Base-by-base conservation (phyloP, 768 basidiomycete species). In the Mycena floridula region DNA sequence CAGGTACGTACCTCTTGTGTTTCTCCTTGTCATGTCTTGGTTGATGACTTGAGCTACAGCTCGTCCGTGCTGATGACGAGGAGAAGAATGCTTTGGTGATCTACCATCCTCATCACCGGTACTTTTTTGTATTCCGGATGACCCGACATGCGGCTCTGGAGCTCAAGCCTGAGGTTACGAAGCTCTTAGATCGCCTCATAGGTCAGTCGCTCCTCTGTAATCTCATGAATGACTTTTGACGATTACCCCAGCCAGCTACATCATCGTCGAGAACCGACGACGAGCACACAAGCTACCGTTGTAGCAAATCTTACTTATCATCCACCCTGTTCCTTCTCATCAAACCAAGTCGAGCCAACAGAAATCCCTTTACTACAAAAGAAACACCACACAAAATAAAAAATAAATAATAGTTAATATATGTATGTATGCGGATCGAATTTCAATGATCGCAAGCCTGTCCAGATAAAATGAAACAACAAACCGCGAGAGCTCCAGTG, bases 401-500 rank as follows among this genome's bases (percentile, higher is more conserved):
- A n/a, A n/a, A n/a, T n/a, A n/a, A n/a, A n/a, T n/a, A n/a, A n/a
- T n/a, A n/a, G n/a, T n/a, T n/a, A n/a, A n/a, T n/a, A n/a, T n/a
- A n/a, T n/a, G n/a, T n/a, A n/a, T n/a, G n/a, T n/a, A n/a, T n/a
- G n/a, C n/a, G n/a, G n/a, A n/a, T n/a, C n/a, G n/a, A n/a, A n/a
- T n/a, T n/a, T n/a, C n/a, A n/a, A n/a, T n/a, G n/a, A n/a, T n/a
- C n/a, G n/a, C n/a, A n/a, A n/a, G n/a, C n/a, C n/a, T n/a, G n/a
- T n/a, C n/a, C n/a, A n/a, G n/a, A n/a, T n/a, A n/a, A n/a, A n/a
- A n/a, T n/a, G n/a, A n/a, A n/a, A n/a, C n/a, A n/a, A n/a, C n/a
- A n/a, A n/a, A n/a, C 67, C 30, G 62, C 64, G 43, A 91, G 76
- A 6, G 63, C 54, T 28, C 87, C 88, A 8, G 49, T 65, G 27